These are phyloP conservation scores for Globisporangium perplexum DNA, from an alignment of 352 stramenopile species.

Conservation along the genomic window DNA sequence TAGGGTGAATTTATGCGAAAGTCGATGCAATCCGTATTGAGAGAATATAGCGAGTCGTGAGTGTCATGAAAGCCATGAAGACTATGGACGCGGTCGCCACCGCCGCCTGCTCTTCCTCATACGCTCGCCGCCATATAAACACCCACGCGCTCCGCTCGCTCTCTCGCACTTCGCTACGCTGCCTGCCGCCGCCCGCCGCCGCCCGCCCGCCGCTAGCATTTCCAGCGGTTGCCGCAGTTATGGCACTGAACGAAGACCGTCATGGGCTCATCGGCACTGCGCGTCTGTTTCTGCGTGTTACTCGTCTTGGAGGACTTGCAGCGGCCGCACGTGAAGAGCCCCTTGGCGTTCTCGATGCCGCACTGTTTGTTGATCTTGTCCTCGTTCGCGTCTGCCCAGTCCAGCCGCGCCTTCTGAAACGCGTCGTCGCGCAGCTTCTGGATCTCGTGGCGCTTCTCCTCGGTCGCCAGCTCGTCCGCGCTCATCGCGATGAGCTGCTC, in stretches of 20 bases:
- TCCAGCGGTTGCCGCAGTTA: slow-evolving; percentile 96
- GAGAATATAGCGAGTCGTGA: too few relatives aligned
- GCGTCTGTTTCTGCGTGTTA: slow-evolving; percentile 97
- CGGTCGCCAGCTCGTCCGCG: slow-evolving; percentile 80
- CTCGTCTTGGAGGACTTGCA: slow-evolving; percentile 96
- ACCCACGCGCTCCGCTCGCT: background rate
- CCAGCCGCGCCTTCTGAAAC: slow-evolving; percentile 78
- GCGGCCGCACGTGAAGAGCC: slow-evolving; percentile 88
- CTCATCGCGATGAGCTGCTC: slow-evolving; percentile 82
- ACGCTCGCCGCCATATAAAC: too few relatives aligned
- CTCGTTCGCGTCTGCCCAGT: slow-evolving; percentile 89
- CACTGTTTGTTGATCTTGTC: slow-evolving; percentile 91
- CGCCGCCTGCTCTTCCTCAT: too few relatives aligned
- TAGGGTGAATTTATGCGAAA: too few relatives aligned
- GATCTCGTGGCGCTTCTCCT: slow-evolving; percentile 83
- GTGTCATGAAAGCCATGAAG: too few relatives aligned
- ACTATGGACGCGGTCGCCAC: too few relatives aligned
- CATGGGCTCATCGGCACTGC: slow-evolving; percentile 97
- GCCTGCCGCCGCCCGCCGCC: background rate
- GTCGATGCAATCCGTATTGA: background rate
- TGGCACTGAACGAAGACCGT: slow-evolving; percentile 96
- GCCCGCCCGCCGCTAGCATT: slow-evolving; percentile 48
- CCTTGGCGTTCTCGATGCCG: slow-evolving; percentile 72
- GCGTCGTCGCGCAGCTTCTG: slow-evolving; percentile 77
- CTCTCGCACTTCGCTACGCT: too few relatives aligned